Evolutionary conservation across 441 rosid species (phyloP).

Genomic region (Omphalea diandra): DNA sequence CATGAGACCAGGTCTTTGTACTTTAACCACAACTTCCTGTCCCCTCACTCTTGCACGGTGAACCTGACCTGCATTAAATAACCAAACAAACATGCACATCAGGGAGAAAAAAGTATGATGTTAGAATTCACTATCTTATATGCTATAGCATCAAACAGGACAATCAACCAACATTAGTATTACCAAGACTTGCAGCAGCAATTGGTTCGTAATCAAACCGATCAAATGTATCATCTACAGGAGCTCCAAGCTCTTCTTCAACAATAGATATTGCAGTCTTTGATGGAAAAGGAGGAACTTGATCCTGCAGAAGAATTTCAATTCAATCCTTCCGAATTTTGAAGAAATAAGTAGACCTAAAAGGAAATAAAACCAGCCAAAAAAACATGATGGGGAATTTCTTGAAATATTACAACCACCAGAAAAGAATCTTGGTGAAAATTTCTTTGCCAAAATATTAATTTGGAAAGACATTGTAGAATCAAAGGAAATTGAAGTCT

Average conservation of each 20-base stretch:
- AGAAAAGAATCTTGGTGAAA: background rate
- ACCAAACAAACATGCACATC: background rate
- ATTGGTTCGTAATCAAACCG: conserved; percentile 89
- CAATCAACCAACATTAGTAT: conserved; percentile 18
- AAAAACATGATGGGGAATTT: background rate
- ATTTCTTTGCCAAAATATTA: background rate
- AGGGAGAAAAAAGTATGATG: background rate
- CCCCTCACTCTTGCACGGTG: conserved; percentile 95
- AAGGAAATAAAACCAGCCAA: conserved; percentile 4
- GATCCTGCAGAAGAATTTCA: conserved; percentile 61
- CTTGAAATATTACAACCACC: background rate
- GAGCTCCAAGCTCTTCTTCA: conserved; percentile 93
- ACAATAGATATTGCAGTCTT: conserved; percentile 77
- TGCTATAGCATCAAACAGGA: conserved; percentile 7
- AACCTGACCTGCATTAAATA: conserved; percentile 68
- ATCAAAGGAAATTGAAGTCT: background rate
- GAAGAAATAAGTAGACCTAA: background rate
- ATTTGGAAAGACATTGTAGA: background rate
- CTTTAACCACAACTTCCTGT: conserved; percentile 86
- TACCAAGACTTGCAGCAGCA: conserved; percentile 99
- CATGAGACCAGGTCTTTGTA: conserved; percentile 95
- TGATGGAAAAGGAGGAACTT: conserved; percentile 98
- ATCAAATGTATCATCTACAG: conserved; percentile 64
- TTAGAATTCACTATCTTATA: background rate
- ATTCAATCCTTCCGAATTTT: conserved; percentile 16